Percentiles rank a stretch among this genome's conserved stretches.
phyloP scores from a whole-genome alignment of 495 filamentous ascomycete genomes.

The Podospora appendiculata region DNA sequence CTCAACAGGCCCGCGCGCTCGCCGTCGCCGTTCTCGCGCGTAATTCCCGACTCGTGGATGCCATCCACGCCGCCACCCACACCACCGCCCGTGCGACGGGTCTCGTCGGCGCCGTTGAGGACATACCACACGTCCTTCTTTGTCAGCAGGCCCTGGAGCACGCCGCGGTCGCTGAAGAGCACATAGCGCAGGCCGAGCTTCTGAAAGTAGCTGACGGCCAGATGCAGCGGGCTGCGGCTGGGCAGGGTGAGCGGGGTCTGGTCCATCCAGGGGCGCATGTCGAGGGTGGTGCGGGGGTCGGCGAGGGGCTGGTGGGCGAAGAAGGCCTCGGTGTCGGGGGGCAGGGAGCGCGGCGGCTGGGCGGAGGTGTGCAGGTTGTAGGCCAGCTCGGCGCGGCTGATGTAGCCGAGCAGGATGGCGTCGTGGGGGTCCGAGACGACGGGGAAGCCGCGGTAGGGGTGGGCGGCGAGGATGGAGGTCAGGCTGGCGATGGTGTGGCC shows the following conservation, averaged over 20 bases:
- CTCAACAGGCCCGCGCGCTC: constrained; percentile 22
- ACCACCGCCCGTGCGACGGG: constrained; percentile 23
- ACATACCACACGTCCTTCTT: constrained; percentile 99
- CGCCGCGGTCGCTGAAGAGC: constrained; percentile 73
- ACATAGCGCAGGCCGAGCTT: constrained; percentile 88
- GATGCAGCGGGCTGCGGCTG: constrained; percentile 60
- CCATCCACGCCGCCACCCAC: background rate
- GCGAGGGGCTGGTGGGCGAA: constrained; percentile 78
- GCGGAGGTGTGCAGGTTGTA: constrained; percentile 63
- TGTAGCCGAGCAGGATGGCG: constrained; percentile 79
- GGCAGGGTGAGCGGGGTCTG: constrained; percentile 92
- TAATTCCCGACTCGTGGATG: constrained; percentile 1
- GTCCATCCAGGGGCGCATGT: constrained; percentile 95
- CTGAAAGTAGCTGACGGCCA: constrained; percentile 87
- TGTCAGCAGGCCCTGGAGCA: constrained; percentile 77
- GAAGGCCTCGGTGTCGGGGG: constrained; percentile 67
- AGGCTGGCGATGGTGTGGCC: constrained; percentile 81
- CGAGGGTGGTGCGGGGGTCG: constrained; percentile 69
- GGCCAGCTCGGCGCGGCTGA: constrained; percentile 82
- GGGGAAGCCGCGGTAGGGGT: constrained; percentile 86
- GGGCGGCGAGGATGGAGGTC: constrained; percentile 55
- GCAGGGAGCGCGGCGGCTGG: constrained; percentile 47
- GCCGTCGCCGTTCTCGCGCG: constrained; percentile 18
- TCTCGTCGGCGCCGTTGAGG: constrained; percentile 71
- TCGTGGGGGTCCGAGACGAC: constrained; percentile 71